A percentile compares a stretch with the other conserved stretches of the same genome.
phyloP scores from a whole-genome alignment of 2,329 filamentous ascomycete species.

The Fonsecaea monophora region DNA sequence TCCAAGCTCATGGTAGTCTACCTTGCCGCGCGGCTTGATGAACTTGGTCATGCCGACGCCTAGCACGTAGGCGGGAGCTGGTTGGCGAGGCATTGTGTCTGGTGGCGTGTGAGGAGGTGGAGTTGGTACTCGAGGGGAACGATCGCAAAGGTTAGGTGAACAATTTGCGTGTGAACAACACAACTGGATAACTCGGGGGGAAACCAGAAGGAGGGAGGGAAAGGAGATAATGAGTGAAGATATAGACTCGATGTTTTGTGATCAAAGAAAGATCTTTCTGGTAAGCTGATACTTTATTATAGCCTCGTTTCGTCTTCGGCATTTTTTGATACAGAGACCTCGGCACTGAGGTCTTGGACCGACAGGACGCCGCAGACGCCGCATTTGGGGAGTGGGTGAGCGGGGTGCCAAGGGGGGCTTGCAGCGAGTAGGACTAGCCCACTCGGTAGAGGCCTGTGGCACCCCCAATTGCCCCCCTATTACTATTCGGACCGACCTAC shows the following conservation, averaged over 20 bases:
- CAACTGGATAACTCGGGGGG: not conserved
- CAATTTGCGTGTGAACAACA: not conserved
- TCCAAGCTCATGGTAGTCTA: constrained; percentile 46
- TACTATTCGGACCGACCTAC: too few species aligned
- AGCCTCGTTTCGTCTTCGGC: constrained; percentile 12
- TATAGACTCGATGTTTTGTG: constrained; percentile 4
- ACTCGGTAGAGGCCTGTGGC: not conserved
- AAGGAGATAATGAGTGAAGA: not conserved
- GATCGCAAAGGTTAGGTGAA: not conserved
- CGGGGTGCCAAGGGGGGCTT: not conserved
- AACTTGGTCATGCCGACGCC: constrained; percentile 99
- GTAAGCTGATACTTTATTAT: not conserved
- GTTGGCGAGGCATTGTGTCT: constrained; percentile 60
- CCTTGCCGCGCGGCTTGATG: constrained; percentile 61
- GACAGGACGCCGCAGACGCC: not conserved
- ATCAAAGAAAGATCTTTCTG: not conserved
- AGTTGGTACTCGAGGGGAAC: not conserved
- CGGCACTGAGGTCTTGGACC: not conserved
- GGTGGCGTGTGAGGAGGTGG: constrained; percentile 4
- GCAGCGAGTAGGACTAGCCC: too few species aligned
- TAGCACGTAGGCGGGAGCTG: constrained; percentile 77
- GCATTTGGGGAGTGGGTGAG: too few species aligned
- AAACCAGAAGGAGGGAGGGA: not conserved
- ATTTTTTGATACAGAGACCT: not conserved
- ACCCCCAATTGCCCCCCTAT: too few species aligned